These are phyloP conservation scores for Globomyces sp. DNA, from an alignment of 371 early-diverging fungal species.

Conservation along the genomic window DNA sequence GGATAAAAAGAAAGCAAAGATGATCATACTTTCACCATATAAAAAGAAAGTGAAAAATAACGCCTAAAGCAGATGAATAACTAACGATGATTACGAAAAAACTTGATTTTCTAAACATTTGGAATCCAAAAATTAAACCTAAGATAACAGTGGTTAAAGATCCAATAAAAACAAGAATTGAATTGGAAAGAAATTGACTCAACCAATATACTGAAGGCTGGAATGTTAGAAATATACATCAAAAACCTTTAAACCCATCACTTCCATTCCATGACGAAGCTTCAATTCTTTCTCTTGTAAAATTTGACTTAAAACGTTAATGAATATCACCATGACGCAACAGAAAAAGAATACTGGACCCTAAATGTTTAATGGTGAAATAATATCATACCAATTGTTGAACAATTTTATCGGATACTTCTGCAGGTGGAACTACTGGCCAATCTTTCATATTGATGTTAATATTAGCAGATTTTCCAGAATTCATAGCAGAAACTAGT, in stretches of 20 bases:
- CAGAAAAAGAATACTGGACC: constrained; percentile 65
- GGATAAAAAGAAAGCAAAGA: constrained; percentile 59
- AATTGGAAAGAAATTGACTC: constrained; percentile 46
- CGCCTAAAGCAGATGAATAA: constrained; percentile 36
- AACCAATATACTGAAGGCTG: constrained; percentile 55
- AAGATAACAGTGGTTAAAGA: constrained; percentile 46
- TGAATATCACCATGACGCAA: constrained; percentile 46
- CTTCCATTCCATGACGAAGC: constrained; percentile 56
- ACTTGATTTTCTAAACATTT: constrained; percentile 38
- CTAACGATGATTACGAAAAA: constrained; percentile 24
- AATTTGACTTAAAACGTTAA: constrained; percentile 51
- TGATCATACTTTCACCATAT: constrained; percentile 60
- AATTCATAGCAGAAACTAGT: constrained; percentile 10
- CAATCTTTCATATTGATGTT: constrained; percentile 53
- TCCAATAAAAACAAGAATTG: constrained; percentile 45
- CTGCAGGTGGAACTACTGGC: constrained; percentile 40
- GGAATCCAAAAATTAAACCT: constrained; percentile 54
- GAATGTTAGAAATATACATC: background rate
- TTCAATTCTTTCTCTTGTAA: constrained; percentile 62
- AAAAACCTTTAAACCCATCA: constrained; percentile 57
- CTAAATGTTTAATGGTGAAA: constrained; percentile 38
- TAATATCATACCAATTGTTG: constrained; percentile 45
- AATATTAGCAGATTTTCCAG: constrained; percentile 10
- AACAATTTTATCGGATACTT: constrained; percentile 13
- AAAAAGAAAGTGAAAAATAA: constrained; percentile 55